Base-by-base conservation (phyloP, 371 early-diverging fungal species). In the Capillidium heterosporum region DNA sequence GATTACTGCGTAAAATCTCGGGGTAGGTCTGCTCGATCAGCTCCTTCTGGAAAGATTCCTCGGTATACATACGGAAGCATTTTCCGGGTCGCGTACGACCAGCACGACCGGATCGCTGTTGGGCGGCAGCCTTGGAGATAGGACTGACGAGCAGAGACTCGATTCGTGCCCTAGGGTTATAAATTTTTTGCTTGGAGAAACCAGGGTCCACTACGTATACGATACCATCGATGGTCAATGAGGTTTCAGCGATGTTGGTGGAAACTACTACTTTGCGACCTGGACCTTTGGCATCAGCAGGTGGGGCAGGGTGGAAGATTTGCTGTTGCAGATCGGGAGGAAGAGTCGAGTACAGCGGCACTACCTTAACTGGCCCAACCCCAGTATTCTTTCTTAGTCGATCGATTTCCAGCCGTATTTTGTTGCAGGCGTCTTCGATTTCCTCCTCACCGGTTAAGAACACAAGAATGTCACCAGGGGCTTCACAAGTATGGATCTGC, bases 201-300 rank as follows among this genome's bases (percentile, higher is more conserved):
- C 99, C 99, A 40, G 91, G 90, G 63, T 98, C 99, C 35, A 99
- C 81, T 40, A 99, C 99, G 71, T 97, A 98, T 23, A 85, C 88
- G 52, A 99, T 88, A 35, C 95, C 93, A 59, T 93, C 91, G 57
- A 99, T 98, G 1, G 99, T 98, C 52, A 99, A 77, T 48, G 94
- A 93, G 1, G 98, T 98, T 71, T 99, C 99, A 13, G 98, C 96
- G 69, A 99, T 88, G 66, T 99, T 99, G 41, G 99, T 89, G 1
- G 97, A 83, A 8, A 99, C 78, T 28, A 99, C 89, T 48, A 90
- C 76, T 68, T 97, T 96, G 42, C 97, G 81, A 19, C 91, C 94
- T 5, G 88, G 85, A 2, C 82, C 68, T 13, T 89, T 87, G 24
- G 80, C 86, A 28, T 77, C 71, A 1, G 66, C 74, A 2, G 77